Percentiles rank a stretch among this genome's conserved stretches.
Evolutionary conservation across 176 grass and related monocot genomes (phyloP).

Genomic region (Puccinellia tenuiflora): DNA sequence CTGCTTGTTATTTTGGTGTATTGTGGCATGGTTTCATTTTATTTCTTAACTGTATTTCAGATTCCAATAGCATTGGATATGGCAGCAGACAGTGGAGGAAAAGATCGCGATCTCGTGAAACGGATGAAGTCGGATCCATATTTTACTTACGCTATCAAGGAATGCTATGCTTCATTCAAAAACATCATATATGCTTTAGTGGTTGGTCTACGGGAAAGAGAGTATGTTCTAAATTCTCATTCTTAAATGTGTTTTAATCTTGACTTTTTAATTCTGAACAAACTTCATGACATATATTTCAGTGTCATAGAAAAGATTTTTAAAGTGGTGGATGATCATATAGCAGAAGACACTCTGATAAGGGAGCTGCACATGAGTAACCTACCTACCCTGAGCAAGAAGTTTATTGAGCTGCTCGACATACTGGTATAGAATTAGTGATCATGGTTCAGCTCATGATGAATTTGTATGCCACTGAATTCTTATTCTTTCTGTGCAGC

Average conservation of each 20-base stretch:
- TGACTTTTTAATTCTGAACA: neutral
- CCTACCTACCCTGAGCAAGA: conserved; percentile 65
- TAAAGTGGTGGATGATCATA: conserved; percentile 44
- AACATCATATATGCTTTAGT: conserved; percentile 79
- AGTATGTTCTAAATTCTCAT: conserved; percentile 42
- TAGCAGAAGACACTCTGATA: conserved; percentile 30
- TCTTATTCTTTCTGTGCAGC: conserved; percentile 30
- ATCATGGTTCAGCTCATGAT: conserved; percentile 5
- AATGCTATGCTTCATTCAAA: conserved; percentile 92
- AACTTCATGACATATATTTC: conserved; percentile 10
- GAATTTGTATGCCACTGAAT: neutral
- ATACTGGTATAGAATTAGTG: conserved; percentile 54
- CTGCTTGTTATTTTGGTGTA: conserved; percentile 7
- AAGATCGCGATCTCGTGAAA: conserved; percentile 82
- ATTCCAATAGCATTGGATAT: conserved; percentile 97
- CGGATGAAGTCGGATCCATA: conserved; percentile 64
- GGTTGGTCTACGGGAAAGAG: conserved; percentile 41
- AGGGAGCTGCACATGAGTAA: conserved; percentile 51
- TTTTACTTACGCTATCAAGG: conserved; percentile 79
- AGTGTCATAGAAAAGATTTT: conserved; percentile 69
- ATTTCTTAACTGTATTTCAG: conserved; percentile 34
- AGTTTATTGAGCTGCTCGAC: conserved; percentile 77
- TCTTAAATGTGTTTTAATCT: conserved; percentile 8
- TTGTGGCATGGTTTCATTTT: neutral
- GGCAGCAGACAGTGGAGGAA: conserved; percentile 84